These are phyloP conservation scores for Fusarium sp. DNA, from an alignment of 2,329 filamentous ascomycete genomes.

Conservation along the genomic window DNA sequence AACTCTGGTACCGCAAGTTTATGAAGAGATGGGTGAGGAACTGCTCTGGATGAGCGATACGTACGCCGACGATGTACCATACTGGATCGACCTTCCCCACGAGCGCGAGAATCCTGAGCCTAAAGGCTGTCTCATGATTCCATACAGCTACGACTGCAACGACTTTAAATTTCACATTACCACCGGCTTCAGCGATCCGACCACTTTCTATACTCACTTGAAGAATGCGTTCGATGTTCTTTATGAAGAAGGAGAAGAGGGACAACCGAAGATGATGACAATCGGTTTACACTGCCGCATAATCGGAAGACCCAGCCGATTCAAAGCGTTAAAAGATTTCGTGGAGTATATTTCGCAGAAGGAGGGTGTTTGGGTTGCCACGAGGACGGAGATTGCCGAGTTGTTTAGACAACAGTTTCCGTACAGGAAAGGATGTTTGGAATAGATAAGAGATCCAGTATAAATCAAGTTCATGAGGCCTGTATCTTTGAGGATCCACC, in stretches of 20 bases:
- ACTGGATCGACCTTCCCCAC: slow-evolving; percentile 1
- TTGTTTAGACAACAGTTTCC: background rate
- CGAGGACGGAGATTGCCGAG: background rate
- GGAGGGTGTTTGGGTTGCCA: slow-evolving; percentile 7
- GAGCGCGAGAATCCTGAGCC: background rate
- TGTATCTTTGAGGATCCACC: background rate
- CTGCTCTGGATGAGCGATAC: background rate
- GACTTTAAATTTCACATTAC: slow-evolving; percentile 5
- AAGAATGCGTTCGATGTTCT: slow-evolving; percentile 10
- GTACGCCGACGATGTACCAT: slow-evolving; percentile 11
- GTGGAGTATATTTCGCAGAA: slow-evolving; percentile 8
- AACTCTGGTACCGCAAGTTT: background rate
- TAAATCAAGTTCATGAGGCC: background rate
- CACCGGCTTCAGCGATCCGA: background rate
- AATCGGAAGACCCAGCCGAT: background rate
- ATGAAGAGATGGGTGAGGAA: slow-evolving; percentile 10
- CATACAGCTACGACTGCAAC: slow-evolving; percentile 16
- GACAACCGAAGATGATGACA: slow-evolving; percentile 4
- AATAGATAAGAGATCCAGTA: background rate
- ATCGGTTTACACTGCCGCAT: slow-evolving; percentile 10
- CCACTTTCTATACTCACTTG: background rate
- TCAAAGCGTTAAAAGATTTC: slow-evolving; percentile 7
- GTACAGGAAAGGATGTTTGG: background rate
- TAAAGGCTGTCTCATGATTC: slow-evolving; percentile 5
- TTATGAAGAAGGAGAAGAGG: background rate